Percentiles rank a stretch among this genome's conserved stretches.
Evolutionary conservation across 345 rosid species (phyloP).

Genomic region (Bretschneidera sinensis): DNA sequence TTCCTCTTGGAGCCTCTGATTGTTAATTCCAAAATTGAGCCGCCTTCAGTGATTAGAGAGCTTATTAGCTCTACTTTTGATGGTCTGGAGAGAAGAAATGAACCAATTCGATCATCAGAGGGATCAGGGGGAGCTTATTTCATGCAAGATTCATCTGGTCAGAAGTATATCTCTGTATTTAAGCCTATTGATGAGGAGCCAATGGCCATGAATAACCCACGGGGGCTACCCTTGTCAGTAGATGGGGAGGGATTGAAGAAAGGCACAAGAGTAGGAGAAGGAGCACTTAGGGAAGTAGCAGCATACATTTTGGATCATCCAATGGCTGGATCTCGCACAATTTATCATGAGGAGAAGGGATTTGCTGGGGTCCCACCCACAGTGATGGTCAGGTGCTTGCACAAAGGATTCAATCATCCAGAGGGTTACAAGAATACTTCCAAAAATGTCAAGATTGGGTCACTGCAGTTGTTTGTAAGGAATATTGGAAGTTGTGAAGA

Average conservation of each 20-base stretch:
- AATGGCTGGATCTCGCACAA: constrained; percentile 29
- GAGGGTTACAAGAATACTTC: constrained; percentile 39
- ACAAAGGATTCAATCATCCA: constrained; percentile 64
- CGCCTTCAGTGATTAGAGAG: constrained; percentile 40
- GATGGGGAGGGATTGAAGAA: constrained; percentile 85
- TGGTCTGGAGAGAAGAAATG: constrained; percentile 60
- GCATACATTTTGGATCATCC: constrained; percentile 86
- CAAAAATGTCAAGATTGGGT: constrained; percentile 61
- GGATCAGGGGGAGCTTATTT: constrained; percentile 89
- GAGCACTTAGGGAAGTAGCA: constrained; percentile 85
- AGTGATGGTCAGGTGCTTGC: constrained; percentile 71
- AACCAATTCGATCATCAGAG: constrained; percentile 61
- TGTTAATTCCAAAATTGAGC: constrained; percentile 34
- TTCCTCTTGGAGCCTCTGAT: constrained; percentile 57
- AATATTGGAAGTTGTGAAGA: constrained; percentile 88
- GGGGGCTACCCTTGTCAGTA: constrained; percentile 47
- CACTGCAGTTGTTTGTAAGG: constrained; percentile 72
- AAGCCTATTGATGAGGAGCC: constrained; percentile 94
- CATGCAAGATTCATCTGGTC: constrained; percentile 71
- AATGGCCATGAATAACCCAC: constrained; percentile 78
- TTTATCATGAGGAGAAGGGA: constrained; percentile 37
- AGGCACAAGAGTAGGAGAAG: constrained; percentile 80
- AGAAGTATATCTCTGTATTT: constrained; percentile 59
- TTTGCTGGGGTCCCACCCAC: constrained; percentile 92
- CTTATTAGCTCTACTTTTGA: constrained; percentile 53